A percentile compares a stretch with the other conserved stretches of the same genome.
phyloP scores from a whole-genome alignment of 768 basidiomycete genomes.

The Mycena kentingensis region DNA sequence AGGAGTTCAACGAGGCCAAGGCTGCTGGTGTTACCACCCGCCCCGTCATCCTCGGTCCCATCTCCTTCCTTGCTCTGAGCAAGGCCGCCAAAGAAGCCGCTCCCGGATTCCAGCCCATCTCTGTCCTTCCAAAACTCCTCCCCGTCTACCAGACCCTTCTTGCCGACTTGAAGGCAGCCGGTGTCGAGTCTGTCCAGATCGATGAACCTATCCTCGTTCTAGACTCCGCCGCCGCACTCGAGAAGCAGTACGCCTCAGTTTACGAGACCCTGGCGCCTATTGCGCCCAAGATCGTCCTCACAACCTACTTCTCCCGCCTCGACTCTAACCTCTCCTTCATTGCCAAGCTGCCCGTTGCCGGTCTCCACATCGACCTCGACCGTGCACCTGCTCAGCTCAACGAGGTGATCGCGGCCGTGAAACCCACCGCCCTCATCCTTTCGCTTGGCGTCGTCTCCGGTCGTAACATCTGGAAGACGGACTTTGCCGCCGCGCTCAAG shows the following conservation, averaged over 20 bases:
- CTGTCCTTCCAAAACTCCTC: slow-evolving; percentile 84
- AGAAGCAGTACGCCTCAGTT: slow-evolving; percentile 76
- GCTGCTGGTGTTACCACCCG: slow-evolving; percentile 86
- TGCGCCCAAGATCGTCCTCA: slow-evolving; percentile 89
- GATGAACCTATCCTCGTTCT: slow-evolving; percentile 97
- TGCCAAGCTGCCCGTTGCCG: slow-evolving; percentile 88
- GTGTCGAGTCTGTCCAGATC: slow-evolving; percentile 92
- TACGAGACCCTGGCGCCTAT: slow-evolving; percentile 82
- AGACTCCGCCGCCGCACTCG: slow-evolving; percentile 75
- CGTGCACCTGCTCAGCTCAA: slow-evolving; percentile 91
- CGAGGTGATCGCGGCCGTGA: slow-evolving; percentile 77
- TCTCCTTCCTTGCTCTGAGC: slow-evolving; percentile 93
- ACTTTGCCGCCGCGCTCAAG: slow-evolving; percentile 82
- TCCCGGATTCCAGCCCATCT: slow-evolving; percentile 86
- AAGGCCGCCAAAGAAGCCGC: slow-evolving; percentile 87
- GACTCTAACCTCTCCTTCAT: slow-evolving; percentile 88
- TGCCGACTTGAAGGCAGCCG: slow-evolving; percentile 86
- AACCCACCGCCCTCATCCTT: slow-evolving; percentile 75
- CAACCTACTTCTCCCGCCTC: slow-evolving; percentile 97
- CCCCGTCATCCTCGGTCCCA: slow-evolving; percentile 92
- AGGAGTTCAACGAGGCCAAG: slow-evolving; percentile 94
- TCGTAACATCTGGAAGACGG: slow-evolving; percentile 99
- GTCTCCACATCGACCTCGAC: slow-evolving; percentile 95
- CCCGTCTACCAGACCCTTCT: slow-evolving; percentile 92
- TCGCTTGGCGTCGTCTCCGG: slow-evolving; percentile 97